A percentile compares a stretch with the other conserved stretches of the same genome.
phyloP scores from a whole-genome alignment of 1,284 basidiomycete species.

The Porogramme epimiltina region DNA sequence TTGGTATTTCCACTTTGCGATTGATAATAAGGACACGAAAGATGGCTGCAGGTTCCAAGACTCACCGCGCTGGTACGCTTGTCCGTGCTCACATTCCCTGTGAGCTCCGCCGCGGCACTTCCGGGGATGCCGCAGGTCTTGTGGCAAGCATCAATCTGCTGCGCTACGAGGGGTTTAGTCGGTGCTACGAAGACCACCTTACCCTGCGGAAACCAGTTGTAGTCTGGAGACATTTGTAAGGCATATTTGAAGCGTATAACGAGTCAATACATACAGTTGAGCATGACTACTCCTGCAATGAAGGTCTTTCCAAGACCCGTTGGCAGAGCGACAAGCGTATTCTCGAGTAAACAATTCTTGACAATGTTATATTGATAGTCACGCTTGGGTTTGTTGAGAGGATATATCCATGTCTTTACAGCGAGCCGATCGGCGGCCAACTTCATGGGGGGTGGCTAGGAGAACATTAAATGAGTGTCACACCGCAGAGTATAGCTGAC shows the following conservation, averaged over 20 bases:
- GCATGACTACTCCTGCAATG: slow-evolving; percentile 95
- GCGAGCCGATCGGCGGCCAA: slow-evolving; percentile 75
- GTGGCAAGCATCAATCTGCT: slow-evolving; percentile 95
- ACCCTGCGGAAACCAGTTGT: slow-evolving; percentile 92
- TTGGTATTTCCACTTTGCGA: slow-evolving; percentile 75
- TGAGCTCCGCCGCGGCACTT: slow-evolving; percentile 84
- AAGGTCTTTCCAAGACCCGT: slow-evolving; percentile 99
- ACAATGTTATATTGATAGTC: slow-evolving; percentile 98
- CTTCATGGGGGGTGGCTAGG: slow-evolving; percentile 77
- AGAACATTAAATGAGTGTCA: not conserved
- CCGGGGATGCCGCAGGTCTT: slow-evolving; percentile 93
- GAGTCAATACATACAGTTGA: slow-evolving; percentile 69
- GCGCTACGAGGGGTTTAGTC: slow-evolving; percentile 93
- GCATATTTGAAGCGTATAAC: too few relatives aligned
- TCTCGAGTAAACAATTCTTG: slow-evolving; percentile 85
- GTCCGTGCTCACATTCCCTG: slow-evolving; percentile 64
- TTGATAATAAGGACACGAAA: not conserved
- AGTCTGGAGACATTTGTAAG: slow-evolving; percentile 52
- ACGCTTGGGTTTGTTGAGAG: slow-evolving; percentile 85
- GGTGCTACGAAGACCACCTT: slow-evolving; percentile 97
- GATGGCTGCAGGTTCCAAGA: slow-evolving; percentile 6
- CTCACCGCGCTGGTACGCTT: slow-evolving; percentile 66
- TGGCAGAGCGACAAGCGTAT: slow-evolving; percentile 93
- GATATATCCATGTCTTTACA: slow-evolving; percentile 89
- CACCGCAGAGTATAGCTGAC: slow-evolving; percentile 16